phyloP scores from a whole-genome alignment of 2,329 filamentous ascomycete genomes.

The Colletotrichum incanum region DNA sequence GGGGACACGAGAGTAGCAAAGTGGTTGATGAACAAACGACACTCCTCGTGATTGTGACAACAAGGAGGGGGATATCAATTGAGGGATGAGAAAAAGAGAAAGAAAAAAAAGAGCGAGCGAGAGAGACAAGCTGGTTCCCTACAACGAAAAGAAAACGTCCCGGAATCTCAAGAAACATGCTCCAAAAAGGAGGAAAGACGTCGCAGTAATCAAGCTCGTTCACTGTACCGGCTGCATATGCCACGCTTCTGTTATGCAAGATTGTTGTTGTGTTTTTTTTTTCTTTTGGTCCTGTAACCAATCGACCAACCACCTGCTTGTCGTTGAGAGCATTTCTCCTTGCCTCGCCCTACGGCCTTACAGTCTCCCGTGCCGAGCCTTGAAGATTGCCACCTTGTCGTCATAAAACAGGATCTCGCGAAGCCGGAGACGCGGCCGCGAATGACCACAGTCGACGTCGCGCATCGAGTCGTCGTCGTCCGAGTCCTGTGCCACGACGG shows the following conservation, averaged over 20 bases:
- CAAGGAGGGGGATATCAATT: conserved; percentile 36
- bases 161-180: conserved; percentile 12
- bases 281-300: not conserved
- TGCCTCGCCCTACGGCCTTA: conserved; percentile 44
- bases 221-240: conserved; percentile 14
- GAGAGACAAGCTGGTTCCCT: conserved; percentile 6
- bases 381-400: conserved; percentile 86
- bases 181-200: not conserved
- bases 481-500: conserved; percentile 52
- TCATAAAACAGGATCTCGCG: conserved; percentile 89
- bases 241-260: conserved; percentile 23
- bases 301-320: not conserved
- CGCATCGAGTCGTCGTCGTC: conserved; percentile 66
- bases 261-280: too few species aligned
- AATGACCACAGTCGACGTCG: conserved; percentile 59
- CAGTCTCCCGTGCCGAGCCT: conserved; percentile 75
- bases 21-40: not conserved
- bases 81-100: not conserved
- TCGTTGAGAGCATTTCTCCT: not conserved
- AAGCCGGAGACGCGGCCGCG: conserved; percentile 69
- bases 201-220: not conserved
- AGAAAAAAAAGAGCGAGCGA: not conserved
- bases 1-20: not conserved
- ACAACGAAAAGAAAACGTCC: conserved; percentile 1
- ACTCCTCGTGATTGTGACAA: conserved; percentile 12